These are phyloP conservation scores for Lathyrus oleraceus DNA, from an alignment of 306 rosid genomes.

Conservation along the genomic window DNA sequence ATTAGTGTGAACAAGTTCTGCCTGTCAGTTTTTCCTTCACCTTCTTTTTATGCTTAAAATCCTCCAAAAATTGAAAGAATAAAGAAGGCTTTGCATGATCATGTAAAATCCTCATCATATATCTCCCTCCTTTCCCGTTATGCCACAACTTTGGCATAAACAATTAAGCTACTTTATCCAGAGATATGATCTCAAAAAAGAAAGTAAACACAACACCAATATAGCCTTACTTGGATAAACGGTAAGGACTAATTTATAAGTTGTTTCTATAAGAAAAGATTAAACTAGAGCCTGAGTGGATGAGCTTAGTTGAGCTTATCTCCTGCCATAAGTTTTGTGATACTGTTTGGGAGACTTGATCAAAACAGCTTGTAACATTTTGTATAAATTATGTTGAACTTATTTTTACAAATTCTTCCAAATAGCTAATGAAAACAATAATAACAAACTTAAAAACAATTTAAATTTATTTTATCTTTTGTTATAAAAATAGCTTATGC, in stretches of 20 bases:
- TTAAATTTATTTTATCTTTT: too few species aligned
- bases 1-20: neutral
- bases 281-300: too few species aligned
- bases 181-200: neutral
- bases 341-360: too few species aligned
- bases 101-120: neutral
- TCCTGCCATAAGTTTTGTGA: too few species aligned
- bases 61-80: neutral
- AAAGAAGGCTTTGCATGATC: neutral
- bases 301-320: too few species aligned
- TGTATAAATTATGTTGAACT: too few species aligned
- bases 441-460: too few species aligned
- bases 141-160: neutral
- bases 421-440: too few species aligned
- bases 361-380: too few species aligned
- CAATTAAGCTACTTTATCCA: neutral
- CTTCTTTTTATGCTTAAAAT: neutral
- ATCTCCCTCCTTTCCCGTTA: neutral
- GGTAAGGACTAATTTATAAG: neutral
- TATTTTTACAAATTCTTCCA: too few species aligned
- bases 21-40: too few species aligned
- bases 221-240: neutral
- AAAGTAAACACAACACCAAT: neutral
- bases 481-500: too few species aligned
- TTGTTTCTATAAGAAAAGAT: neutral